Percentiles rank a stretch among this genome's conserved stretches.
phyloP scores from a whole-genome alignment of 23 red algal species.

The Gracilaria gracilis region DNA sequence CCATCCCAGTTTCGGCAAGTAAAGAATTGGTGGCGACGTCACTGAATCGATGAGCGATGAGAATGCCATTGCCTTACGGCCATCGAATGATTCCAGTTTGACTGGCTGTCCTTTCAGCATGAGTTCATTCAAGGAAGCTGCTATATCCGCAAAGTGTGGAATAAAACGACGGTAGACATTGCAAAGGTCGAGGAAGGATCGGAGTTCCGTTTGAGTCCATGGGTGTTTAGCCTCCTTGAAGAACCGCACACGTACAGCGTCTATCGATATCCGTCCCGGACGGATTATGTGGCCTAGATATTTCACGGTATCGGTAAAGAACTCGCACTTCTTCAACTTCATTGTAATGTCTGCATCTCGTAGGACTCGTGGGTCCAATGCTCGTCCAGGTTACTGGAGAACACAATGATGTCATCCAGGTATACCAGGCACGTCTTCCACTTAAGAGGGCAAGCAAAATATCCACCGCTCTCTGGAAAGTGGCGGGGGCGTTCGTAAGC shows the following conservation, averaged over 20 bases:
- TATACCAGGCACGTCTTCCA: background rate
- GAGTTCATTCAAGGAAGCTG: background rate
- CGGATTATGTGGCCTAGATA: background rate
- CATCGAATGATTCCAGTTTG: background rate
- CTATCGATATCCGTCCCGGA: background rate
- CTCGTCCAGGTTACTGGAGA: background rate
- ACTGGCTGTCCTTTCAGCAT: background rate
- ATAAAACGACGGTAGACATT: background rate
- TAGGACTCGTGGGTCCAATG: background rate
- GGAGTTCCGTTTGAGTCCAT: background rate
- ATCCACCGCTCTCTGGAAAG: background rate
- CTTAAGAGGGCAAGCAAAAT: background rate
- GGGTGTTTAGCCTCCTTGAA: background rate
- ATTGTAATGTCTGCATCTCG: background rate
- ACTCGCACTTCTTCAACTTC: background rate
- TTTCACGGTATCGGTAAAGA: background rate
- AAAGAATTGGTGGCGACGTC: background rate
- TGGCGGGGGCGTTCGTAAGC: background rate
- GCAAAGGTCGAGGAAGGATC: background rate
- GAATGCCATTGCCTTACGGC: background rate
- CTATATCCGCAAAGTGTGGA: background rate
- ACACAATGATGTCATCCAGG: background rate
- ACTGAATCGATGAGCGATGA: background rate
- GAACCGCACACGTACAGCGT: background rate
- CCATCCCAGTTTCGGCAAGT: background rate